phyloP scores from a whole-genome alignment of 2,329 filamentous ascomycete species.

The Geosmithia morbida region DNA sequence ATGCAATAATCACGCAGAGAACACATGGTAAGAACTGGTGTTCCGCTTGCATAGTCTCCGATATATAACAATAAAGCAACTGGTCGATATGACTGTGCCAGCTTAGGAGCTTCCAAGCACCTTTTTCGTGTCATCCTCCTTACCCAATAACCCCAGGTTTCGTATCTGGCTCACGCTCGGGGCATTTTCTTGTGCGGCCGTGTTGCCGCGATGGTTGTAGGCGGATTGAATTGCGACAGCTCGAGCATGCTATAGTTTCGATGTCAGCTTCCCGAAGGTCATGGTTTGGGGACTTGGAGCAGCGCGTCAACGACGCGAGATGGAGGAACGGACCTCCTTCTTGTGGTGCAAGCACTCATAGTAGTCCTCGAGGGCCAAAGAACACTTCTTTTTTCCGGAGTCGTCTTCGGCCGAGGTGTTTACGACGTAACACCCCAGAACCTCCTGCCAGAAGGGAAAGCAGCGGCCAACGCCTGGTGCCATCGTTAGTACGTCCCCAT shows the following conservation, averaged over 20 bases:
- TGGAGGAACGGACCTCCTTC: conserved; percentile 65
- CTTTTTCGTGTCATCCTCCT: conserved; percentile 65
- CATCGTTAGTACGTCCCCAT: conserved; percentile 7
- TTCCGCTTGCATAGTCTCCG: background rate
- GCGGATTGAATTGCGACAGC: conserved; percentile 67
- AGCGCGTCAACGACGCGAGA: background rate
- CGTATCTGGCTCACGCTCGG: conserved; percentile 78
- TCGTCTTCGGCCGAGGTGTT: conserved; percentile 71
- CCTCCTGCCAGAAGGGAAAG: conserved; percentile 99
- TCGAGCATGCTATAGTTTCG: conserved; percentile 51
- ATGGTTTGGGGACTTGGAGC: background rate
- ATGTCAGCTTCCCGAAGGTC: background rate
- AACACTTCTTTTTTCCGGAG: conserved; percentile 77
- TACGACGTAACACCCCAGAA: conserved; percentile 94
- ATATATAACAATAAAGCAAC: background rate
- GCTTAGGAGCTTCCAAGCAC: conserved; percentile 21
- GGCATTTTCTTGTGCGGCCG: conserved; percentile 63
- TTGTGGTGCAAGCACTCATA: conserved; percentile 98
- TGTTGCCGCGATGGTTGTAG: conserved; percentile 65
- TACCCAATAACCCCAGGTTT: conserved; percentile 69
- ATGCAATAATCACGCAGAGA: background rate
- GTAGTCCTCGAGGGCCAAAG: conserved; percentile 81
- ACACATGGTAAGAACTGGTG: background rate
- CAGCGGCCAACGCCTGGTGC: conserved; percentile 54
- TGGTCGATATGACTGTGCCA: background rate